Evolutionary conservation across 176 grass and related monocot genomes (phyloP).

Genomic region (Bonia amplexicaulis): DNA sequence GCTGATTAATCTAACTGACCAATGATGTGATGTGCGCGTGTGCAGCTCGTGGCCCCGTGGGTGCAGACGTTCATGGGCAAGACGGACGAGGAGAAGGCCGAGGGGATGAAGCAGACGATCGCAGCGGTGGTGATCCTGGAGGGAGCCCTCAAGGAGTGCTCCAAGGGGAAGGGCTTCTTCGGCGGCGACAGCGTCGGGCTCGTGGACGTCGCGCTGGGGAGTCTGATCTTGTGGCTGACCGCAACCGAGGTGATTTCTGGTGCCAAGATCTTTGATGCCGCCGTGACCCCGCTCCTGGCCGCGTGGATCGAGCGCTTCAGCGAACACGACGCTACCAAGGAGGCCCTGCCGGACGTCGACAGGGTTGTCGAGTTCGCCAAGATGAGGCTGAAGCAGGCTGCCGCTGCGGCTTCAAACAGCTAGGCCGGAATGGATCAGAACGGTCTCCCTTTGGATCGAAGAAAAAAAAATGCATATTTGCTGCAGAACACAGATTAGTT

Average conservation of each 20-base stretch:
- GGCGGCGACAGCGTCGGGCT: slow-evolving; percentile 32
- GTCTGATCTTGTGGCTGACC: not conserved
- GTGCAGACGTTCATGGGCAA: not conserved
- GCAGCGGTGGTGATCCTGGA: slow-evolving; percentile 10
- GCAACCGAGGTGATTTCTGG: not conserved
- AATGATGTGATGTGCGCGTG: not conserved
- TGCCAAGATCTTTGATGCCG: not conserved
- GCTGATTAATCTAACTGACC: not conserved
- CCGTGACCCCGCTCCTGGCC: slow-evolving; percentile 21
- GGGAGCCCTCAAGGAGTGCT: slow-evolving; percentile 24
- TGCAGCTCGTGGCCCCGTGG: not conserved
- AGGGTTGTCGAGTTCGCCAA: too few relatives aligned
- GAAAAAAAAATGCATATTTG: not conserved
- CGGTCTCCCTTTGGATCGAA: not conserved
- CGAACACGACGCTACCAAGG: slow-evolving; percentile 20
- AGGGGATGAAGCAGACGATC: not conserved
- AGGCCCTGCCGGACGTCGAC: too few relatives aligned
- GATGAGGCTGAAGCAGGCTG: too few relatives aligned
- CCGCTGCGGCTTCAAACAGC: not conserved
- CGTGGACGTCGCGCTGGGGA: slow-evolving; percentile 38
- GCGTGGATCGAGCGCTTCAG: slow-evolving; percentile 28
- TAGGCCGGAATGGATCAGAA: not conserved
- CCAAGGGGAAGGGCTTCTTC: slow-evolving; percentile 45
- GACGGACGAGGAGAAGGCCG: slow-evolving; percentile 30
- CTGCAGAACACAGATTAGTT: not conserved